These are phyloP conservation scores for Trichoderma virens DNA, from an alignment of 495 filamentous ascomycete species.

Conservation along the genomic window DNA sequence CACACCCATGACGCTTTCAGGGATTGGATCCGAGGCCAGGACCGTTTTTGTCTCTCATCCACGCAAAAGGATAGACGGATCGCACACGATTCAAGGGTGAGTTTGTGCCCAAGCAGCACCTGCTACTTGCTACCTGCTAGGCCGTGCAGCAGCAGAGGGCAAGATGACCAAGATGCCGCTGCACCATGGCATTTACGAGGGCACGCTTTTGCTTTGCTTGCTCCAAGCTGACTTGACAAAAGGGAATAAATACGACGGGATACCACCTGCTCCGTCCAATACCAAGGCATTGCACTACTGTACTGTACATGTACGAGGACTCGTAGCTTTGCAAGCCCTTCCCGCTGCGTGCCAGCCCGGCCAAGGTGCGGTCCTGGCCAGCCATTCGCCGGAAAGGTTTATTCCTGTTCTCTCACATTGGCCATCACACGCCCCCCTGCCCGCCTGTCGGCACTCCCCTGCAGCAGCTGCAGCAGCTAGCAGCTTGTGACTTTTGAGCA, in stretches of 20 bases:
- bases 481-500: neutral
- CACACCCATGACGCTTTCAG: neutral
- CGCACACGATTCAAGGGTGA: too few species aligned
- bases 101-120: too few species aligned
- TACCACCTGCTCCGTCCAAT: too few species aligned
- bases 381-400: neutral
- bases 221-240: too few species aligned
- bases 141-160: too few species aligned
- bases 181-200: slow-evolving; percentile 1
- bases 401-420: neutral
- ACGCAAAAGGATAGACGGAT: too few species aligned
- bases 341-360: neutral
- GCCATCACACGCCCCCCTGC: neutral
- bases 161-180: too few species aligned
- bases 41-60: slow-evolving; percentile 5
- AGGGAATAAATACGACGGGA: too few species aligned
- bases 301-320: too few species aligned
- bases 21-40: neutral
- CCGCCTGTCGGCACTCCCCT: neutral
- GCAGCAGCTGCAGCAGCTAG: neutral
- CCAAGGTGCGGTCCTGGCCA: neutral
- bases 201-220: too few species aligned
- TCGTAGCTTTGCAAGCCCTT: neutral
- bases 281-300: too few species aligned
- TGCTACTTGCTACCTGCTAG: too few species aligned